Percentiles rank a stretch among this genome's conserved stretches.
These are phyloP conservation scores for Cenchrus fungigraminus DNA, from an alignment of 176 grass and related monocot species.

Conservation along the genomic window DNA sequence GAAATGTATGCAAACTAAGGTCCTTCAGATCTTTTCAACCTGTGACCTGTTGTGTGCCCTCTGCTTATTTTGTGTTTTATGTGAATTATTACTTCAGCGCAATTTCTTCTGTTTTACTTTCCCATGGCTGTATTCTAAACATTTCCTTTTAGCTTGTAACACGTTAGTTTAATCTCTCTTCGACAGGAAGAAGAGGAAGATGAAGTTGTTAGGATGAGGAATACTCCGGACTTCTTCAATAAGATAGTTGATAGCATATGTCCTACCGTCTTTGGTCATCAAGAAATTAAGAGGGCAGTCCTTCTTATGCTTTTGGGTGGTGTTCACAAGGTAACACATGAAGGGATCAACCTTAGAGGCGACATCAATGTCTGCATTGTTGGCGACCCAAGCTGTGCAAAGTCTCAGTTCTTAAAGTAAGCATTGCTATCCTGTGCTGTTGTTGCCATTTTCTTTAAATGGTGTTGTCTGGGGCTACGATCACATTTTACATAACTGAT, in stretches of 20 bases:
- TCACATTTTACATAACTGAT: neutral
- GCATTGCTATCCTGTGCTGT: conserved; percentile 46
- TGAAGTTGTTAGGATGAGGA: conserved; percentile 84
- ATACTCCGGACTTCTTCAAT: conserved; percentile 95
- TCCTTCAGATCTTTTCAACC: neutral
- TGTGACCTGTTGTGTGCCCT: neutral
- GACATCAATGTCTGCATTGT: conserved; percentile 99
- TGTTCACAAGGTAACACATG: conserved; percentile 96
- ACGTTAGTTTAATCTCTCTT: neutral
- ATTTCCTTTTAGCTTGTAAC: neutral
- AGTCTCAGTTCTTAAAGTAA: conserved; percentile 98
- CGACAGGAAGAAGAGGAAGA: conserved; percentile 91
- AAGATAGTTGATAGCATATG: conserved; percentile 98
- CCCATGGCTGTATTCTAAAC: neutral
- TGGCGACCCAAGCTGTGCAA: conserved; percentile 98
- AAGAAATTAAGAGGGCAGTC: conserved; percentile 95
- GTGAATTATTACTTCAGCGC: neutral
- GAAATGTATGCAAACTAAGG: conserved; percentile 8
- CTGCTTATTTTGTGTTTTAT: neutral
- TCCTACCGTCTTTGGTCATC: conserved; percentile 92
- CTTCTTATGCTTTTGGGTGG: conserved; percentile 97
- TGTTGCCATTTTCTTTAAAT: conserved; percentile 9
- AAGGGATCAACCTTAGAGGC: conserved; percentile 98
- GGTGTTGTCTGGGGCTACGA: neutral
- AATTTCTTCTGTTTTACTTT: conserved; percentile 21